These are phyloP conservation scores for Prunus padus DNA, from an alignment of 306 rosid species.

Conservation along the genomic window DNA sequence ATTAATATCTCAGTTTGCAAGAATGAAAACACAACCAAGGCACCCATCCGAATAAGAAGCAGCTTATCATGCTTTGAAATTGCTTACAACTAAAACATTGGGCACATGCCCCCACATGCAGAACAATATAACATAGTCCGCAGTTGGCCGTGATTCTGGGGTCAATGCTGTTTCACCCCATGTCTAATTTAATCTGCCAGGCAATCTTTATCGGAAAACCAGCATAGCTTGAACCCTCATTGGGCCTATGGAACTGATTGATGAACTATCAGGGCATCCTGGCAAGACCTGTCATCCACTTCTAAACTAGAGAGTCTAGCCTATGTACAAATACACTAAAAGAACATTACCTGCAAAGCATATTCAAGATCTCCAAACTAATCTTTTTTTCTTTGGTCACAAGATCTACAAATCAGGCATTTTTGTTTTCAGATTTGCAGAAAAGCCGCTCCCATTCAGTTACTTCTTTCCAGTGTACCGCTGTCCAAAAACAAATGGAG, in stretches of 20 bases:
- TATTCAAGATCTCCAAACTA: constrained; percentile 1
- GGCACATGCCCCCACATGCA: background rate
- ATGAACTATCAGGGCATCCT: background rate
- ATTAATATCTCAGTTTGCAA: background rate
- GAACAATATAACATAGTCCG: background rate
- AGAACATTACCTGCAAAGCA: background rate
- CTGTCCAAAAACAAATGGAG: background rate
- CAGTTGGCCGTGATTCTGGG: background rate
- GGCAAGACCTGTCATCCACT: constrained; percentile 1
- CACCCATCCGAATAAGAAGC: background rate
- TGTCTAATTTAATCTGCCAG: background rate
- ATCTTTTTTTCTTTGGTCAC: background rate
- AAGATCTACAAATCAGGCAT: background rate
- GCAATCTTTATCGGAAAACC: background rate
- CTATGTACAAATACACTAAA: constrained; percentile 4
- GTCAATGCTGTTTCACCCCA: background rate
- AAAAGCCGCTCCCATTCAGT: background rate
- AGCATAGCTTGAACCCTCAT: background rate
- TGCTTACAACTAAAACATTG: background rate
- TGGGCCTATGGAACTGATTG: background rate
- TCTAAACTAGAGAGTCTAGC: constrained; percentile 19
- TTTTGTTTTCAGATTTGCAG: background rate
- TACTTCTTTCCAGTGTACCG: constrained; percentile 22
- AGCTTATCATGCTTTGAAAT: constrained; percentile 4
- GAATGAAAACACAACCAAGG: background rate